A percentile compares a stretch with the other conserved stretches of the same genome.
phyloP scores from a whole-genome alignment of 106 monocot species.

The Hemerocallis citrina region DNA sequence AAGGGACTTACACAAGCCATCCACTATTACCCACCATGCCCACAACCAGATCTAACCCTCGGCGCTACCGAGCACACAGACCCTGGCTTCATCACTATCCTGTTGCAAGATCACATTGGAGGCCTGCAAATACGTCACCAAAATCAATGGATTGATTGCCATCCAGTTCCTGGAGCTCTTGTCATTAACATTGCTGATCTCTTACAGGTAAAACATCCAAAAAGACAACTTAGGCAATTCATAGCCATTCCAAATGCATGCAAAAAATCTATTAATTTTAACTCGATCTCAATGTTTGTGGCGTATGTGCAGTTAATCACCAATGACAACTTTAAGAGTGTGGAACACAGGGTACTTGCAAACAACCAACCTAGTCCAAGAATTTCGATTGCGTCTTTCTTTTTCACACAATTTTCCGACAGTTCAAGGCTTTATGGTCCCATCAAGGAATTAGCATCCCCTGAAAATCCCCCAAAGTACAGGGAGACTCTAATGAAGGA shows the following conservation, averaged over 20 bases:
- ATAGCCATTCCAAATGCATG: neutral
- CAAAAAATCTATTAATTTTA: neutral
- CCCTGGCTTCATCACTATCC: constrained; percentile 44
- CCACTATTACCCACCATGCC: constrained; percentile 77
- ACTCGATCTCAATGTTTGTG: neutral
- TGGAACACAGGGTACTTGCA: constrained; percentile 48
- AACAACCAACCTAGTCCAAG: constrained; percentile 12
- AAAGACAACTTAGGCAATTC: neutral
- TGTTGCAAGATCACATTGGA: constrained; percentile 58
- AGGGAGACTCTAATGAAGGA: neutral
- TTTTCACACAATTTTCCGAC: constrained; percentile 4
- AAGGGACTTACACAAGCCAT: constrained; percentile 22
- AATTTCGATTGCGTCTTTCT: constrained; percentile 42
- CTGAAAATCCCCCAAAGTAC: neutral
- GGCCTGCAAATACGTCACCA: constrained; percentile 57
- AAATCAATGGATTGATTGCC: constrained; percentile 37
- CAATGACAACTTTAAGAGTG: constrained; percentile 46
- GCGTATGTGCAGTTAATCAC: constrained; percentile 27
- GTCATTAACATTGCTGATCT: constrained; percentile 71
- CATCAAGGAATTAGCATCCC: constrained; percentile 16
- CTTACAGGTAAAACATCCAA: constrained; percentile 31
- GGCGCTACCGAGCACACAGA: constrained; percentile 61
- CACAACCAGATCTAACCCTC: constrained; percentile 52
- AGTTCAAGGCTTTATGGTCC: constrained; percentile 36
- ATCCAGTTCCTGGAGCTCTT: constrained; percentile 30